Evolutionary conservation across 2,329 filamentous ascomycete species (phyloP).

Genomic region (Daldinia sp.): DNA sequence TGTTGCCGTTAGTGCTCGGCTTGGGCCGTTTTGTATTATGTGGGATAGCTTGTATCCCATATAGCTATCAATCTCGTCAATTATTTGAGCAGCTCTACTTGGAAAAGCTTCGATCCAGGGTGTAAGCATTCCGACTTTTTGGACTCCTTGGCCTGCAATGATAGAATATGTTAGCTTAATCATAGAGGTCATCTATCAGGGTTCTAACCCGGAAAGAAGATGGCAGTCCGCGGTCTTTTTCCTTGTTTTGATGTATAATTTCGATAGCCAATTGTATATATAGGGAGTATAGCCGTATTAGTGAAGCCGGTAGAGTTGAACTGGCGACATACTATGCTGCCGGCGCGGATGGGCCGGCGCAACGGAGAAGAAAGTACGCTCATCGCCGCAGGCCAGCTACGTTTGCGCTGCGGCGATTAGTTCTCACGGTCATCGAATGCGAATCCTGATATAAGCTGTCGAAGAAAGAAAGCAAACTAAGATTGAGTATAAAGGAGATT

Average conservation of each 20-base stretch:
- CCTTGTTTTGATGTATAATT: slow-evolving; percentile 46
- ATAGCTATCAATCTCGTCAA: slow-evolving; percentile 85
- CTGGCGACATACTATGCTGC: slow-evolving; percentile 27
- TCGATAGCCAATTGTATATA: slow-evolving; percentile 17
- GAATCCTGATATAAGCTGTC: slow-evolving; percentile 2
- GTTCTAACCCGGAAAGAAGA: slow-evolving; percentile 65
- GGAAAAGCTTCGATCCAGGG: slow-evolving; percentile 91
- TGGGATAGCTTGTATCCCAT: slow-evolving; percentile 78
- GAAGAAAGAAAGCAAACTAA: background rate
- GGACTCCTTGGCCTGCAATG: slow-evolving; percentile 79
- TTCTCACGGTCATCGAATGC: slow-evolving; percentile 37
- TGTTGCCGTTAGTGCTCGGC: slow-evolving; percentile 78
- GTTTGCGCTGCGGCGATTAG: slow-evolving; percentile 38
- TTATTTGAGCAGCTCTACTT: slow-evolving; percentile 73
- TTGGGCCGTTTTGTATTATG: slow-evolving; percentile 82
- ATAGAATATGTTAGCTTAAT: slow-evolving; percentile 12
- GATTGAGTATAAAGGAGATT: background rate
- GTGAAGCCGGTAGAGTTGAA: slow-evolving; percentile 11
- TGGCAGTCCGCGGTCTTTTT: slow-evolving; percentile 59
- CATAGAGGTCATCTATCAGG: background rate
- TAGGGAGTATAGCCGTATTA: slow-evolving; percentile 34
- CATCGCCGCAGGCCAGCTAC: slow-evolving; percentile 45
- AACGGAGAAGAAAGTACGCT: slow-evolving; percentile 39
- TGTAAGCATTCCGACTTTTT: slow-evolving; percentile 85
- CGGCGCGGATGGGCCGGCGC: slow-evolving; percentile 38